Evolutionary conservation across 306 rosid species (phyloP).

Genomic region (Crotalaria pallida): DNA sequence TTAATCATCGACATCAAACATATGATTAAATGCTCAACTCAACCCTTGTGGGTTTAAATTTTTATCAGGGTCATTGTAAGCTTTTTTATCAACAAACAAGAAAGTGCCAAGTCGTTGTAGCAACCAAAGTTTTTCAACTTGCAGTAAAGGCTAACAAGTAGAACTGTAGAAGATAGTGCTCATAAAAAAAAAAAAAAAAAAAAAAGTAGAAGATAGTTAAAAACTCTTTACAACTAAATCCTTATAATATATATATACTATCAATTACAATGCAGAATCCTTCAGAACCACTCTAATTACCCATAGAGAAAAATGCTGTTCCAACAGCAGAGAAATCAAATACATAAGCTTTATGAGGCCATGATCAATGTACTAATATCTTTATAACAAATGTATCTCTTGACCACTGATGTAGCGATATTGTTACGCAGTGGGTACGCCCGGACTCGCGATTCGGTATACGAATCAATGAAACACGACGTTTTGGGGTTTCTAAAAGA

Average conservation of each 20-base stretch:
- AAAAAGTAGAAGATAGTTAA: too few relatives aligned
- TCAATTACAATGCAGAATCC: background rate
- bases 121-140: background rate
- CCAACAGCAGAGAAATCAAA: background rate
- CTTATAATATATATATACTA: background rate
- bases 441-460: too few relatives aligned
- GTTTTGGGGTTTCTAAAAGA: too few relatives aligned
- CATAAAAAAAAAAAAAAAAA: too few relatives aligned
- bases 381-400: background rate
- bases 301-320: background rate
- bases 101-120: background rate
- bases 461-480: too few relatives aligned
- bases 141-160: background rate
- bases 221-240: background rate
- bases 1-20: slow-evolving; percentile 11
- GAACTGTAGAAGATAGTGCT: too few relatives aligned
- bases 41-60: background rate
- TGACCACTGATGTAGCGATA: background rate
- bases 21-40: slow-evolving; percentile 7
- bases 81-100: background rate
- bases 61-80: background rate
- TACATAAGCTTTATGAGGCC: background rate
- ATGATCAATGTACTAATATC: background rate
- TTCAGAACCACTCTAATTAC: background rate
- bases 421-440: too few relatives aligned